phyloP scores from a whole-genome alignment of 495 filamentous ascomycete genomes.

The Aspergillus egyptiacus region DNA sequence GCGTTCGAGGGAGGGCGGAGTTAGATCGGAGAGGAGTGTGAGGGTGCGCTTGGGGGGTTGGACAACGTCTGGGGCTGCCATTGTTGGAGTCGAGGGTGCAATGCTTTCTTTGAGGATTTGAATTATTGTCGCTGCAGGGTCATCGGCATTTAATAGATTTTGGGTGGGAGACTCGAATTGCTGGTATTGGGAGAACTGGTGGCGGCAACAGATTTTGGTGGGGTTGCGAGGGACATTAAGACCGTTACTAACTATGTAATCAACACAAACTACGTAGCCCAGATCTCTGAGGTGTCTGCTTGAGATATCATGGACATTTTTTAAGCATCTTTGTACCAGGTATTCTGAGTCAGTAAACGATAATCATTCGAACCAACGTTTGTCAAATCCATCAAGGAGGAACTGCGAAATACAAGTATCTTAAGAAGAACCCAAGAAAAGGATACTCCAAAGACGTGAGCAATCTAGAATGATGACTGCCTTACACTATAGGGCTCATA shows the following conservation, averaged over 20 bases:
- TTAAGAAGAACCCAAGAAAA: neutral
- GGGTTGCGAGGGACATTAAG: neutral
- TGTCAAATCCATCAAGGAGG: neutral
- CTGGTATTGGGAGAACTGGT: neutral
- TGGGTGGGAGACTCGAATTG: no score
- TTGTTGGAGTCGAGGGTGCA: neutral
- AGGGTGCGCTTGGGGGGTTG: constrained; percentile 14
- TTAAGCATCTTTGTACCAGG: neutral
- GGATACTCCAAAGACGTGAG: neutral
- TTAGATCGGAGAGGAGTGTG: constrained; percentile 33
- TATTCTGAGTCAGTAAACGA: neutral
- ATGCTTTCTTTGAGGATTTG: neutral
- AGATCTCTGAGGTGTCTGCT: no score
- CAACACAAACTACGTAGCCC: no score
- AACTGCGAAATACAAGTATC: neutral
- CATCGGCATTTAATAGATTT: no score
- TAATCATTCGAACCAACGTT: neutral
- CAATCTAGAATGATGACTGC: constrained; percentile 10
- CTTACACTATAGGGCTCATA: neutral
- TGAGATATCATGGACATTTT: no score
- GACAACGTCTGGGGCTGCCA: constrained; percentile 4
- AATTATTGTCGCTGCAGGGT: neutral
- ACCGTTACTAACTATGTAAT: no score
- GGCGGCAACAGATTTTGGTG: neutral
- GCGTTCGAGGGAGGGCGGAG: constrained; percentile 64